Percentiles rank a stretch among this genome's conserved stretches.
phyloP scores from a whole-genome alignment of 352 stramenopile genomes.

The Phytopythium montanum region DNA sequence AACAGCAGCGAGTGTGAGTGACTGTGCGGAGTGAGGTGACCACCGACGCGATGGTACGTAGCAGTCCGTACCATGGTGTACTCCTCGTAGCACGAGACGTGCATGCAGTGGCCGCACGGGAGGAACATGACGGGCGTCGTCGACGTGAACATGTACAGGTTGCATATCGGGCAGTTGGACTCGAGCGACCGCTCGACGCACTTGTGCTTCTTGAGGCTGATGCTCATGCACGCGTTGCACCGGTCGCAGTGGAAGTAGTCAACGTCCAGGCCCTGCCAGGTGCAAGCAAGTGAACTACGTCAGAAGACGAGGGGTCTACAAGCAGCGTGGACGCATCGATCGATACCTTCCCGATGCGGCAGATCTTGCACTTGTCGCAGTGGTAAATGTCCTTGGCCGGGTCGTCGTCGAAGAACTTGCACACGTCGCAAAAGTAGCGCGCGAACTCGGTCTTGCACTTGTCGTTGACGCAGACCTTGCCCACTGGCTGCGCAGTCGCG shows the following conservation, averaged over 20 bases:
- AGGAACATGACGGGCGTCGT: constrained; percentile 94
- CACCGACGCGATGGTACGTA: not conserved
- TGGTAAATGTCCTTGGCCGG: constrained; percentile 95
- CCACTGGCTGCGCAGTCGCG: constrained; percentile 44
- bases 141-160: constrained; percentile 94
- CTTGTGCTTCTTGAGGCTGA: constrained; percentile 88
- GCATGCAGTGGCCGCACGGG: constrained; percentile 96
- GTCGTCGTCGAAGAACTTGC: constrained; percentile 95
- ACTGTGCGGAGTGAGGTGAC: no score
- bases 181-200: constrained; percentile 95
- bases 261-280: constrained; percentile 86
- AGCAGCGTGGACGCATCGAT: not conserved
- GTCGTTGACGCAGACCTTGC: constrained; percentile 54
- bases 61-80: constrained; percentile 79
- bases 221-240: constrained; percentile 97
- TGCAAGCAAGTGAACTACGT: not conserved
- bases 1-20: constrained; percentile 9
- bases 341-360: constrained; percentile 86
- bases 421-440: constrained; percentile 94
- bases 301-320: not conserved
- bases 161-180: constrained; percentile 95
- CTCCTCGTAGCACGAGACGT: constrained; percentile 93
- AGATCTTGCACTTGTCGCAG: constrained; percentile 98
- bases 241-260: constrained; percentile 98
- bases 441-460: constrained; percentile 81